Evolutionary conservation across 805 yeast species (phyloP), one percentile per base, ranked within the genome.

Genomic region (Cyberlindnera maclurae): DNA sequence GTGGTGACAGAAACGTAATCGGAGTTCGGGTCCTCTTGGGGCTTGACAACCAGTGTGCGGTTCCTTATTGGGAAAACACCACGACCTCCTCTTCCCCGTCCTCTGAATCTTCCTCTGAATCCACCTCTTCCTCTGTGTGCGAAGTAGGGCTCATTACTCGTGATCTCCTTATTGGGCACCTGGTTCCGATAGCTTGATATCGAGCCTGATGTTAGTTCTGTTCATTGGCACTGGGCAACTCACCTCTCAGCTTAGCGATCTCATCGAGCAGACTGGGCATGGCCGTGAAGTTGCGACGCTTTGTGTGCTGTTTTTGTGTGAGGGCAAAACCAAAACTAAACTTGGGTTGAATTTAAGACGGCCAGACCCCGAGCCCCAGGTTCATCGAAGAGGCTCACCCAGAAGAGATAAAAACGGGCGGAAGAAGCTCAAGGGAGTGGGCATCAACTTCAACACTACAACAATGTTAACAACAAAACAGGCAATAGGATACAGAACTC

Each of bases 1-100:
- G 67, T 59, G 15, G 55, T 55, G 8, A 58, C 54, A 0, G 63
- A 50, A 6, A 65, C 54, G 39, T 58, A 60, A 13, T 51, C 47
- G 17, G 54, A 45, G 13, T 48, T 43, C 7, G 45, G 24, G 31
- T 37, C 41, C 2, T 43, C 49, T 24, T 54, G 40, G 15, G 53
- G 49, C 38, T 58, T 54, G 12, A 64, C 52, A 3, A 63, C 54
- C 1, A 63, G 43, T 1, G 64, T 50, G 53, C 60, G 57, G 39
- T 63, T 64, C 18, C 62, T 46, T 20, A 52, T 30, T 2, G 43
- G 39, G n/a, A 32, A 36, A 9, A 40, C 41, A 8, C 41, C 37
- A 15, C 31, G 32, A 12, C 38, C 41, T 9, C 46, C 15, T 38
- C 47, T 53, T 30, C 52, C 42, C 22, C 45, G 51, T 2, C 55